phyloP scores from a whole-genome alignment of 192 early-diverging fungal species.

The Coemansia sp. region DNA sequence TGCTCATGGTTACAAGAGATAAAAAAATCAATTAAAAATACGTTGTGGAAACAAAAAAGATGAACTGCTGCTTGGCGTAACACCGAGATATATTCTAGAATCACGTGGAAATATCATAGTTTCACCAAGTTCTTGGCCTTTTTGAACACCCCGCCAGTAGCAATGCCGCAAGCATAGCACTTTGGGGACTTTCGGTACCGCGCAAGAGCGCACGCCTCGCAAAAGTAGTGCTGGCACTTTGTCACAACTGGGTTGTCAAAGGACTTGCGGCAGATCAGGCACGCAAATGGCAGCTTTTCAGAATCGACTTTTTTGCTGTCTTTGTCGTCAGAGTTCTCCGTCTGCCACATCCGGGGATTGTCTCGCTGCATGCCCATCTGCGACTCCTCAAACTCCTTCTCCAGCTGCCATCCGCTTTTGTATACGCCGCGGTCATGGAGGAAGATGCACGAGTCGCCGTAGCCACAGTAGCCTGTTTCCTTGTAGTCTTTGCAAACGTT shows the following conservation, averaged over 20 bases:
- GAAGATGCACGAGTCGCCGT: conserved; percentile 96
- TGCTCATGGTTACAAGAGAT: background rate
- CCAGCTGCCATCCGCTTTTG: conserved; percentile 97
- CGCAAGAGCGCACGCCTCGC: conserved; percentile 88
- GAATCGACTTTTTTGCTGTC: conserved; percentile 39
- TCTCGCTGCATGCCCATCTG: conserved; percentile 62
- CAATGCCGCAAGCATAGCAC: conserved; percentile 85
- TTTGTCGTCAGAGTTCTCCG: conserved; percentile 30
- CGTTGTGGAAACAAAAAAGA: background rate
- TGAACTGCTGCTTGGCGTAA: background rate
- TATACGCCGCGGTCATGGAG: conserved; percentile 97
- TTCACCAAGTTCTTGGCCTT: conserved; percentile 59
- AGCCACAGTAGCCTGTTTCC: conserved; percentile 93
- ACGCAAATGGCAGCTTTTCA: conserved; percentile 93
- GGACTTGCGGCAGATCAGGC: conserved; percentile 85
- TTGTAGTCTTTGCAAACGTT: conserved; percentile 99
- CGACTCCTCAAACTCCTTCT: conserved; percentile 93
- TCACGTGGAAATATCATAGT: background rate
- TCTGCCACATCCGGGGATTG: conserved; percentile 57
- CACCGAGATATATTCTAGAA: background rate
- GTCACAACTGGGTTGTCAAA: conserved; percentile 91
- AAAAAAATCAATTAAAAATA: background rate
- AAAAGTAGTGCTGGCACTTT: conserved; percentile 94
- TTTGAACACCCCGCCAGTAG: conserved; percentile 85
- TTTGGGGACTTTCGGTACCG: conserved; percentile 81